Percentiles rank a stretch among this genome's conserved stretches.
Conservation (phyloP, 116 monocot species). For the Thalassia testudinum region DNA sequence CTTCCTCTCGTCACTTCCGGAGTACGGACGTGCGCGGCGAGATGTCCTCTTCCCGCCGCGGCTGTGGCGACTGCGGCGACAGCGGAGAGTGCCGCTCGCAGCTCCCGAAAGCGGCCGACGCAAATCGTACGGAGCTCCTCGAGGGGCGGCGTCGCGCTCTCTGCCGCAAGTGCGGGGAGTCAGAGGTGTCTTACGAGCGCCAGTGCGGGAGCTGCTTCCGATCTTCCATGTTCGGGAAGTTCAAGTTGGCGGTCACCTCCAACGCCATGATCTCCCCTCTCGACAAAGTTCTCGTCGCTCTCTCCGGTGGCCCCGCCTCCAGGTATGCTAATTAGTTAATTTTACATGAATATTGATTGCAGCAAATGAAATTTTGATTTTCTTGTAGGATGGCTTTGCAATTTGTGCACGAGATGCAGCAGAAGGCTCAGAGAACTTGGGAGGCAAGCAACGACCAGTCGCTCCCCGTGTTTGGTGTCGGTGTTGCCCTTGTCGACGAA, state of each 20-base stretch:
- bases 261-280: constrained; percentile 90
- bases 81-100: background rate
- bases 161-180: constrained; percentile 67
- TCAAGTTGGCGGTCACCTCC: constrained; percentile 79
- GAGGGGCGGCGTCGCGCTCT: background rate
- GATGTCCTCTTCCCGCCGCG: no score
- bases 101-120: background rate
- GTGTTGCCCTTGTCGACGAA: constrained; percentile 84
- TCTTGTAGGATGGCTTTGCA: constrained; percentile 60
- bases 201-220: constrained; percentile 69
- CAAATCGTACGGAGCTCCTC: background rate
- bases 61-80: background rate
- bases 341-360: no score
- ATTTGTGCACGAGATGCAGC: constrained; percentile 92
- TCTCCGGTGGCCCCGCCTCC: constrained; percentile 82
- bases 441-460: constrained; percentile 85
- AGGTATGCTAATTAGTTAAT: no score
- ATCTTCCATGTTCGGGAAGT: constrained; percentile 49
- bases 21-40: no score
- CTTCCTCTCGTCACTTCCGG: no score
- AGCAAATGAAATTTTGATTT: no score
- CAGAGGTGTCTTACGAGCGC: constrained; percentile 16
- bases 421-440: constrained; percentile 63
- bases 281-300: constrained; percentile 80
- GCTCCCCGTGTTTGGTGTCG: constrained; percentile 80